These are phyloP conservation scores for Citropsis articulata DNA, from an alignment of 345 rosid species.

Conservation along the genomic window DNA sequence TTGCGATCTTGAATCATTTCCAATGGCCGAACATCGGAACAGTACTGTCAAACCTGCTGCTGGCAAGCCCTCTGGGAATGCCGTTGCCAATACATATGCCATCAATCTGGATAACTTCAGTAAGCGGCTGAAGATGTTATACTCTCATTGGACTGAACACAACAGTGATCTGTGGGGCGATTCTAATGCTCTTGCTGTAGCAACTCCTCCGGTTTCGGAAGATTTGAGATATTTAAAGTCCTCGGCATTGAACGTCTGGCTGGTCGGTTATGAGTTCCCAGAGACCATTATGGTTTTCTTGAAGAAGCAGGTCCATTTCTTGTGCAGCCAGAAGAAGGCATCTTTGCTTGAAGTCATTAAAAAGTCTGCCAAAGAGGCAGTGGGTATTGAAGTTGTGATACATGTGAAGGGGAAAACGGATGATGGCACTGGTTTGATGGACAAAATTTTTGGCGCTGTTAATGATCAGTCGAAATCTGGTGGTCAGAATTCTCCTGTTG, in stretches of 20 bases:
- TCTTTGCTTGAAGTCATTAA: conserved; percentile 43
- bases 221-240: conserved; percentile 50
- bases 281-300: conserved; percentile 52
- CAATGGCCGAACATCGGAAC: conserved; percentile 37
- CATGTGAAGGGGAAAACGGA: conserved; percentile 44
- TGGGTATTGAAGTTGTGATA: conserved; percentile 38
- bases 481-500: conserved; percentile 22
- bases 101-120: conserved; percentile 39
- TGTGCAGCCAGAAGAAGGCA: conserved; percentile 45
- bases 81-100: conserved; percentile 24
- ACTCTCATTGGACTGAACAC: conserved; percentile 42
- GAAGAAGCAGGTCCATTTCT: conserved; percentile 47
- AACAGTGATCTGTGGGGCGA: conserved; percentile 30
- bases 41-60: conserved; percentile 24
- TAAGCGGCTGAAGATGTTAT: conserved; percentile 33
- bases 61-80: conserved; percentile 14
- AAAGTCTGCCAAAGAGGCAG: conserved; percentile 35
- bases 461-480: conserved; percentile 23
- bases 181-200: conserved; percentile 34
- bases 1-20: neutral
- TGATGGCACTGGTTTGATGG: conserved; percentile 41
- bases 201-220: conserved; percentile 43
- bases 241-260: conserved; percentile 47
- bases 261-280: conserved; percentile 50
- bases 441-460: conserved; percentile 35